phyloP scores from a whole-genome alignment of 2,329 filamentous ascomycete species.

The Aspergillus carbonarius region DNA sequence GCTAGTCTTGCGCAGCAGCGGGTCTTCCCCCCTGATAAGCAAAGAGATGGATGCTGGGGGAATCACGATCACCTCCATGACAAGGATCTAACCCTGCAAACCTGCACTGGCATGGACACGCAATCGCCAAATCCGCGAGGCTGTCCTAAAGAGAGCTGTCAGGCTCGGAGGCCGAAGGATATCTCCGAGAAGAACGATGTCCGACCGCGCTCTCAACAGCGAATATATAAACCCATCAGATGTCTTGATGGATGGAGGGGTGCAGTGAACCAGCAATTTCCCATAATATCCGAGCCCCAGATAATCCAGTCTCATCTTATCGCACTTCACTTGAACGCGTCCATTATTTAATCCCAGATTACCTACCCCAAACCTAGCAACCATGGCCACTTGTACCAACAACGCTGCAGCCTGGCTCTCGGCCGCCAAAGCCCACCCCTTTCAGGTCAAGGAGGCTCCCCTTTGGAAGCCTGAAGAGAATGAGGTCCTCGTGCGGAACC shows the following conservation, averaged over 20 bases:
- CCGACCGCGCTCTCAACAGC: background rate
- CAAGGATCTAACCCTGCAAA: background rate
- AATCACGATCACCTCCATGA: background rate
- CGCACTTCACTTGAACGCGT: no score
- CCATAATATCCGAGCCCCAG: no score
- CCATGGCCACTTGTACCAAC: no score
- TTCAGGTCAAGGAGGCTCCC: background rate
- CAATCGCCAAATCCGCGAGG: background rate
- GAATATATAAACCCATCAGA: background rate
- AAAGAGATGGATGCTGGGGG: background rate
- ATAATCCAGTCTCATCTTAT: no score
- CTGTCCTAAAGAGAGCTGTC: background rate
- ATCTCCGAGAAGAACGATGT: background rate
- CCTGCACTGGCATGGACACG: no score
- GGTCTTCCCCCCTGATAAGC: background rate
- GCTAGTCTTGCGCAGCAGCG: background rate
- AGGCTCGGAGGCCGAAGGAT: background rate
- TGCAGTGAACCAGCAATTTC: no score
- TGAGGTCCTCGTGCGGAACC: background rate
- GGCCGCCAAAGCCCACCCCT: background rate
- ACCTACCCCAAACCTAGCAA: no score
- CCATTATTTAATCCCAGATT: no score
- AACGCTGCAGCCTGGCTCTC: background rate
- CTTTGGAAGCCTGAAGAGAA: background rate
- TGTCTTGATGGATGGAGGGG: no score